Evolutionary conservation across 257 asterid species (phyloP).

Genomic region (Fraxinus pennsylvanica): DNA sequence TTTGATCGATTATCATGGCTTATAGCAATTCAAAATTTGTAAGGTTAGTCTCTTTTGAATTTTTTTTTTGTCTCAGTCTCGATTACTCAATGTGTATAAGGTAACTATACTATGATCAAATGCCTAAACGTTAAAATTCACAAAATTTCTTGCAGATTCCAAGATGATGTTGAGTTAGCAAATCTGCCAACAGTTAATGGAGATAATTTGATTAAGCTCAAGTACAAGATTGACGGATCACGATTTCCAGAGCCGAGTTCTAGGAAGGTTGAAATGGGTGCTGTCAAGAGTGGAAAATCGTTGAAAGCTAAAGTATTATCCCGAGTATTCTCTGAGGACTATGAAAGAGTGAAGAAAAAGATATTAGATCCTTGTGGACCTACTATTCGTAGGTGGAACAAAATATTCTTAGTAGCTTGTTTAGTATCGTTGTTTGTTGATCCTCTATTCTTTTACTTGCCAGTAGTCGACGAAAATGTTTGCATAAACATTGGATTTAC

Average conservation of each 20-base stretch:
- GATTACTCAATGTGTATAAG: too few relatives aligned
- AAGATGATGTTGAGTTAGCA: slow-evolving; percentile 54
- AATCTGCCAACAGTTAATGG: slow-evolving; percentile 42
- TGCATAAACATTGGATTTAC: slow-evolving; percentile 74
- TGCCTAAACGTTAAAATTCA: background rate
- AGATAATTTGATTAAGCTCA: slow-evolving; percentile 53
- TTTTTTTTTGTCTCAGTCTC: background rate
- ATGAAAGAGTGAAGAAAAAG: slow-evolving; percentile 67
- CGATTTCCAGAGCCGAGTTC: slow-evolving; percentile 39
- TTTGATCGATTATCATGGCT: slow-evolving; percentile 55
- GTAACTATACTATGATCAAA: background rate
- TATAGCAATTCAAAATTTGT: slow-evolving; percentile 68
- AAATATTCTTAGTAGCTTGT: slow-evolving; percentile 80
- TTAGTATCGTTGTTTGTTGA: slow-evolving; percentile 84
- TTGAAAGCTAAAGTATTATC: slow-evolving; percentile 75
- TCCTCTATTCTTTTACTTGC: slow-evolving; percentile 89
- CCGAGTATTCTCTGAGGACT: slow-evolving; percentile 92
- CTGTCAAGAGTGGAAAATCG: slow-evolving; percentile 40
- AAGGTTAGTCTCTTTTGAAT: slow-evolving; percentile 44
- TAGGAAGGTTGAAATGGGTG: slow-evolving; percentile 38
- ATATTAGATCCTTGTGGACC: slow-evolving; percentile 93
- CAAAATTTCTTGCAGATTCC: slow-evolving; percentile 51
- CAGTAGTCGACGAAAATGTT: slow-evolving; percentile 44
- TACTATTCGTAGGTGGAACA: slow-evolving; percentile 78
- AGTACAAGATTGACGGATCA: slow-evolving; percentile 56